Conservation (phyloP, 169 alveolate genomes). For the Besnoitia besnoiti region DNA sequence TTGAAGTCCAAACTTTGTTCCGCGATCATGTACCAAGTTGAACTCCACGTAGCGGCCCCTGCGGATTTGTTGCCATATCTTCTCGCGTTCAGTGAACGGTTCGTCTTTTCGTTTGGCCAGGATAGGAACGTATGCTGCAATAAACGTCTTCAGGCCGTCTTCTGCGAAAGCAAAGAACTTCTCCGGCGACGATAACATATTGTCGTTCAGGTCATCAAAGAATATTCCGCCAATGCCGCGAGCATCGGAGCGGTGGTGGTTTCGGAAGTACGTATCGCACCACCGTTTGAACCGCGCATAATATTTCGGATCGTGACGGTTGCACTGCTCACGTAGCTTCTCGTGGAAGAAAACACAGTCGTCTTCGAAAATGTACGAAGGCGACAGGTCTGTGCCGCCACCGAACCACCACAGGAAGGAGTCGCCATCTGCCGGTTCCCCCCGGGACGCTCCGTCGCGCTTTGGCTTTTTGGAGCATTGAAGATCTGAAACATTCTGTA, state of each 20-base stretch:
- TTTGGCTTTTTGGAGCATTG: neutral
- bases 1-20: slow-evolving; percentile 86
- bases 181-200: slow-evolving; percentile 62
- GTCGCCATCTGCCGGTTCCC: neutral
- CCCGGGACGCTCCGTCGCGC: neutral
- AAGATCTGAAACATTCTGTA: slow-evolving; percentile 81
- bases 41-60: slow-evolving; percentile 90
- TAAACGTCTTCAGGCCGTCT: slow-evolving; percentile 49
- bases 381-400: slow-evolving; percentile 91
- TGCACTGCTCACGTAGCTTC: slow-evolving; percentile 80
- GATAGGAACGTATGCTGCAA: slow-evolving; percentile 78
- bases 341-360: slow-evolving; percentile 84
- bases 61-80: slow-evolving; percentile 85
- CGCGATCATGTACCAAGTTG: slow-evolving; percentile 85
- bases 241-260: slow-evolving; percentile 80
- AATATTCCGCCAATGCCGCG: slow-evolving; percentile 93
- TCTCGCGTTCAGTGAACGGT: slow-evolving; percentile 79
- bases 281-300: slow-evolving; percentile 83
- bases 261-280: slow-evolving; percentile 87
- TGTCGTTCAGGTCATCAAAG: slow-evolving; percentile 84
- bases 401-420: slow-evolving; percentile 87
- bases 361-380: slow-evolving; percentile 83
- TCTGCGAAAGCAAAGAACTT: slow-evolving; percentile 55
- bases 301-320: slow-evolving; percentile 73
- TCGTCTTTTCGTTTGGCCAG: slow-evolving; percentile 75